Percentiles rank a stretch among this genome's conserved stretches.
Conservation (phyloP, 2,329 filamentous ascomycete genomes). For the Penicillium sp. region DNA sequence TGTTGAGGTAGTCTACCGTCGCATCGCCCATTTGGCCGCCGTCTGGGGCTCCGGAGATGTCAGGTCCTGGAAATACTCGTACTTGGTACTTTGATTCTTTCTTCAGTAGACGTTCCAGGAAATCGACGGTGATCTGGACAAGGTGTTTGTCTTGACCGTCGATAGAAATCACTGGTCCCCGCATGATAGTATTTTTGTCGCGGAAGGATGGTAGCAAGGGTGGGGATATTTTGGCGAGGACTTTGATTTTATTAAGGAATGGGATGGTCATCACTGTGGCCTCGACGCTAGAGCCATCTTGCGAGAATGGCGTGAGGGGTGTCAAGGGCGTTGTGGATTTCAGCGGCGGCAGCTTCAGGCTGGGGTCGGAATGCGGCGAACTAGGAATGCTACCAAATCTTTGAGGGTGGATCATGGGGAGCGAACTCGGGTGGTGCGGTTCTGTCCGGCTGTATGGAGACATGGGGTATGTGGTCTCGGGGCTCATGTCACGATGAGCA, state of each 20-base stretch:
- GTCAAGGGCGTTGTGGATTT: constrained; percentile 41
- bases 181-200: constrained; percentile 39
- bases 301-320: constrained; percentile 29
- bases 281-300: constrained; percentile 53
- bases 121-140: constrained; percentile 63
- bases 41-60: constrained; percentile 26
- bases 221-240: constrained; percentile 73
- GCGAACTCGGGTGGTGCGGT: constrained; percentile 31
- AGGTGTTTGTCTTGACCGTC: constrained; percentile 70
- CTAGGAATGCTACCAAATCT: constrained; percentile 30
- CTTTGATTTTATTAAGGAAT: constrained; percentile 71
- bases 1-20: constrained; percentile 60
- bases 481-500: constrained; percentile 35
- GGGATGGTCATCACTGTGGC: constrained; percentile 74
- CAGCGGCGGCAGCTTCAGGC: constrained; percentile 54
- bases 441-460: constrained; percentile 44
- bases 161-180: constrained; percentile 79
- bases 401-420: constrained; percentile 57
- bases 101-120: constrained; percentile 56
- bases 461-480: constrained; percentile 44
- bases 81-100: constrained; percentile 54
- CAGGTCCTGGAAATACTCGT: constrained; percentile 50
- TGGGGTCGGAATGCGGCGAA: constrained; percentile 46
- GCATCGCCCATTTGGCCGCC: constrained; percentile 45
- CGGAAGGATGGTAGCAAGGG: constrained; percentile 51